These are phyloP conservation scores for Geranium incanum DNA, from an alignment of 441 rosid genomes.

Conservation along the genomic window DNA sequence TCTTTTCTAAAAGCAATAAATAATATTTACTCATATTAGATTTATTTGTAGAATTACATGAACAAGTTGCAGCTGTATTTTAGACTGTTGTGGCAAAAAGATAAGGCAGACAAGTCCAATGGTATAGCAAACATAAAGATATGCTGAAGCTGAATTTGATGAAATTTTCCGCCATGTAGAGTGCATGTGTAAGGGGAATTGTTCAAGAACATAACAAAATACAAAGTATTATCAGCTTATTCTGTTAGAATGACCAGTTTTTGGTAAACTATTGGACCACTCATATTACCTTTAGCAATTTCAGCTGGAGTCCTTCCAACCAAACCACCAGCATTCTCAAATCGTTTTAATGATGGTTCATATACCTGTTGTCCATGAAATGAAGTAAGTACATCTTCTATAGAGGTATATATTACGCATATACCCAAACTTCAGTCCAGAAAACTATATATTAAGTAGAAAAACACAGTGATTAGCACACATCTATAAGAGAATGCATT, in stretches of 20 bases:
- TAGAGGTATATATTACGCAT: not conserved
- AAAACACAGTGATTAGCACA: no score
- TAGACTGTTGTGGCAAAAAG: no score
- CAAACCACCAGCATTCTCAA: conserved; percentile 71
- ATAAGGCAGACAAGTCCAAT: no score
- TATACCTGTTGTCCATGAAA: conserved; percentile 57
- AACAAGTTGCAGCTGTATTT: not conserved
- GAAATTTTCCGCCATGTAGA: not conserved
- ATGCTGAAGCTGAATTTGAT: not conserved
- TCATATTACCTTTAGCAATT: conserved; percentile 58
- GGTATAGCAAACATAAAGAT: no score
- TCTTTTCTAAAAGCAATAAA: not conserved
- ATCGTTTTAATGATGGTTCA: conserved; percentile 64
- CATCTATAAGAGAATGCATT: no score
- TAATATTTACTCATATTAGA: not conserved
- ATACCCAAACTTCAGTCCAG: not conserved
- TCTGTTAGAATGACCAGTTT: not conserved
- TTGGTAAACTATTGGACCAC: conserved; percentile 4
- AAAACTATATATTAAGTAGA: no score
- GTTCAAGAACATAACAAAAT: not conserved
- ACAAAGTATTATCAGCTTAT: not conserved
- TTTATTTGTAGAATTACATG: not conserved
- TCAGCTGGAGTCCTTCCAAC: conserved; percentile 71
- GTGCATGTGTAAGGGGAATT: not conserved
- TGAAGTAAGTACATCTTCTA: conserved; percentile 12